These are phyloP conservation scores for Sporothrix pseudoabietina DNA, from an alignment of 2,329 filamentous ascomycete species.

Conservation along the genomic window DNA sequence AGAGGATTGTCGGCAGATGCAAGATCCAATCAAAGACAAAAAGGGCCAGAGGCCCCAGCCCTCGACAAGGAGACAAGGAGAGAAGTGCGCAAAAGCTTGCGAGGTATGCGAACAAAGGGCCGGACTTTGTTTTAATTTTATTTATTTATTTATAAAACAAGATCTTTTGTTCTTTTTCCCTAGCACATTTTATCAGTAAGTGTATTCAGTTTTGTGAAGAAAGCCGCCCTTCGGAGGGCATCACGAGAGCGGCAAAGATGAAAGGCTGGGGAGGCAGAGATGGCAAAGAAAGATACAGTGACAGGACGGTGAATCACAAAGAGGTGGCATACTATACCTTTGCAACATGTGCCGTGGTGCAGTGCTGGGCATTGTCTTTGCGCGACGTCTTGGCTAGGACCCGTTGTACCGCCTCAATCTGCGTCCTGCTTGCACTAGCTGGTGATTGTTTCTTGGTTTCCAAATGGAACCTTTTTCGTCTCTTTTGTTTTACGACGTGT, in stretches of 20 bases:
- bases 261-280: neutral
- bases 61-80: neutral
- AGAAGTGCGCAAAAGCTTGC: neutral
- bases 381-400: slow-evolving; percentile 1
- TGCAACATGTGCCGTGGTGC: slow-evolving; percentile 20
- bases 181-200: neutral
- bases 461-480: slow-evolving; percentile 6
- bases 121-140: too few species aligned
- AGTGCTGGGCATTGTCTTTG: neutral
- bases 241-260: neutral
- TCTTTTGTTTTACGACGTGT: neutral
- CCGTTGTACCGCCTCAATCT: slow-evolving; percentile 11
- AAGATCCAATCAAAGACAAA: slow-evolving; percentile 29
- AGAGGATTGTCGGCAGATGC: slow-evolving; percentile 34
- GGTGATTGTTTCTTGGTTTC: slow-evolving; percentile 9
- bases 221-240: neutral
- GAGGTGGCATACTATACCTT: neutral
- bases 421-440: neutral
- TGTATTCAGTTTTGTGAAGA: neutral
- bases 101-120: neutral
- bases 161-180: neutral
- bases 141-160: too few species aligned
- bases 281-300: neutral
- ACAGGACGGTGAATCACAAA: neutral
- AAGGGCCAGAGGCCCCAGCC: slow-evolving; percentile 3